These are phyloP conservation scores for Akanthomyces dipterigenus DNA, from an alignment of 2,329 filamentous ascomycete species.

Conservation along the genomic window DNA sequence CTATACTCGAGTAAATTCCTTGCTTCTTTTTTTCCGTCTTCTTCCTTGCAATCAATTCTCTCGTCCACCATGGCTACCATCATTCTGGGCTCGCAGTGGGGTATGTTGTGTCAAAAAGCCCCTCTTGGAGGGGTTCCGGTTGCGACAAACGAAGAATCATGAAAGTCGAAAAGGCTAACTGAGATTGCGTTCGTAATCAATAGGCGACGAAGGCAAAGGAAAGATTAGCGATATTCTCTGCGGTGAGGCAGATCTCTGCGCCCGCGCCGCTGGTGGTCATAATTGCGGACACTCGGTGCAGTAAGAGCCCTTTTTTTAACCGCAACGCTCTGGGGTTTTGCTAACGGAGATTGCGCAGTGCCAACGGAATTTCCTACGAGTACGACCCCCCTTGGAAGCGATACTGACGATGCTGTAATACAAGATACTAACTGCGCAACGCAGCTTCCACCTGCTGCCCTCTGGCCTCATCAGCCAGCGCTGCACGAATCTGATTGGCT, in stretches of 20 bases:
- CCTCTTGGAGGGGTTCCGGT: neutral
- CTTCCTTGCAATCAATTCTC: neutral
- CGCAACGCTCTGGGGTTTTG: neutral
- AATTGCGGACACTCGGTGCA: slow-evolving; percentile 18
- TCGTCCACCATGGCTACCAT: slow-evolving; percentile 21
- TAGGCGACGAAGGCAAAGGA: slow-evolving; percentile 17
- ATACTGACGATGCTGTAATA: neutral
- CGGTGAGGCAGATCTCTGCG: slow-evolving; percentile 25
- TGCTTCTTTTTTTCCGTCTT: neutral
- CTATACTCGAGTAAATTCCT: neutral
- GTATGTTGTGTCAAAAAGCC: slow-evolving; percentile 25
- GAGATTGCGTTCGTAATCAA: neutral
- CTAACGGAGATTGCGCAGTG: slow-evolving; percentile 13
- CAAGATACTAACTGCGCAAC: slow-evolving; percentile 16
- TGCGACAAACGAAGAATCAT: neutral
- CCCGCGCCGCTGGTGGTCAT: slow-evolving; percentile 23
- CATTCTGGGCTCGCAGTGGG: slow-evolving; percentile 33
- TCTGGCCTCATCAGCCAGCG: slow-evolving; percentile 63
- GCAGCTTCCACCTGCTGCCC: slow-evolving; percentile 55
- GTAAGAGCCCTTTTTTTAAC: slow-evolving; percentile 14
- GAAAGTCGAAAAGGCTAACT: neutral
- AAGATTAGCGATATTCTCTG: slow-evolving; percentile 30
- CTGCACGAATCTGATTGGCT: slow-evolving; percentile 65
- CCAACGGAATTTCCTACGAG: slow-evolving; percentile 30
- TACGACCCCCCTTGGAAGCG: slow-evolving; percentile 15